These are phyloP conservation scores for Panaeolus cyanescens DNA, from an alignment of 768 basidiomycete genomes.

Conservation along the genomic window DNA sequence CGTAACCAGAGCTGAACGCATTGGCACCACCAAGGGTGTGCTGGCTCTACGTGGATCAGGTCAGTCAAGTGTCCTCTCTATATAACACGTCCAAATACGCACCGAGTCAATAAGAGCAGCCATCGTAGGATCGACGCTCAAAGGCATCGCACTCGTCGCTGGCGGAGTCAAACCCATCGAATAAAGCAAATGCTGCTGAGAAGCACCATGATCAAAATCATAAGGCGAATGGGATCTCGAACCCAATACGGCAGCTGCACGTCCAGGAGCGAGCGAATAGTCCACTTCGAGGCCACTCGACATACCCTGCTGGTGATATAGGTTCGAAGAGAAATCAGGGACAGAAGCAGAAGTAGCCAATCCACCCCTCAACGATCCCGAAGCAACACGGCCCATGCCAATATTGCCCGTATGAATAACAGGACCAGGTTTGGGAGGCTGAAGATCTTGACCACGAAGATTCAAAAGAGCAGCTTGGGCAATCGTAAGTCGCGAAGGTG, in stretches of 20 bases:
- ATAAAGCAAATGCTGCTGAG: constrained; percentile 1
- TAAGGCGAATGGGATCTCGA: constrained; percentile 20
- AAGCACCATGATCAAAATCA: not conserved
- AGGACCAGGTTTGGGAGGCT: constrained; percentile 17
- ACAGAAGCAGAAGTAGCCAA: constrained; percentile 18
- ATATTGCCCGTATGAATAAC: constrained; percentile 20
- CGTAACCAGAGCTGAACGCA: not conserved
- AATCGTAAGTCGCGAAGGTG: constrained; percentile 69
- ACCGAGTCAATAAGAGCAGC: constrained; percentile 38
- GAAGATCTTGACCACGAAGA: constrained; percentile 66
- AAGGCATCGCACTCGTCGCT: constrained; percentile 16
- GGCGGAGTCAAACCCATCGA: constrained; percentile 5
- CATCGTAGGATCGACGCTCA: constrained; percentile 34
- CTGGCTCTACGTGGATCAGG: not conserved
- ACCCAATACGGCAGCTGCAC: constrained; percentile 13
- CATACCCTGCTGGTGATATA: constrained; percentile 11
- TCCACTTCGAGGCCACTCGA: constrained; percentile 33
- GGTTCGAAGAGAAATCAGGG: constrained; percentile 25
- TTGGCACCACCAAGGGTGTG: constrained; percentile 1
- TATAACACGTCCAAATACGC: not conserved
- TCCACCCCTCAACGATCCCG: constrained; percentile 12
- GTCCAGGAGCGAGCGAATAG: constrained; percentile 36
- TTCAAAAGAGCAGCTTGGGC: constrained; percentile 80
- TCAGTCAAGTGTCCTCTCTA: not conserved
- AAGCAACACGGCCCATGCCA: constrained; percentile 10